Base-by-base conservation (phyloP, 1,139 yeast species). In the Magnusiomyces tetraspermus region DNA sequence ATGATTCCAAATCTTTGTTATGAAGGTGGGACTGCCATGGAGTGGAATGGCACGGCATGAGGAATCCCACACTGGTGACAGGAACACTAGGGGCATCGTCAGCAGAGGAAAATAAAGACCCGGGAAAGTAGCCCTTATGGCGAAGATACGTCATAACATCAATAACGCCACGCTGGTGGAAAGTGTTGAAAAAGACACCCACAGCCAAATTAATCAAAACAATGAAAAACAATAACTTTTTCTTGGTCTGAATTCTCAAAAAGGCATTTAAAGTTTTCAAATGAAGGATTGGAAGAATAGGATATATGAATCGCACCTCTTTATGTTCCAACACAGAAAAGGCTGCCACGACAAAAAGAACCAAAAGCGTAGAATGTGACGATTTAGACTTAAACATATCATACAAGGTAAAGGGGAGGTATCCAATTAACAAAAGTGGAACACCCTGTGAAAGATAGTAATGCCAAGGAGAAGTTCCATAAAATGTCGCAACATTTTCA, bases 1-100 rank as follows among this genome's bases (percentile, higher is more conserved):
- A 44, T 5, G 45, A 30, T 17, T 44, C 40, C n/a, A 54, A 49
- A 19, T 75, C 76, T 6, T 71, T 67, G 24, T 85, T 69, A 62
- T 89, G 96, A 45, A 94, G 68, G 62, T 85, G 82, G 38, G 95
- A 79, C 63, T 88, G 96, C 84, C 95, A 87, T 2, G 98, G 98
- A 0, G 97, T 90, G 0, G 97, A 90, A 66, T 94, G 98, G 62
- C 98, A 94, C 0, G 99, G 98, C 64, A 90, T 87, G 21, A 94
- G 67, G 59, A 92, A 84, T 0, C 96, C 95, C 44, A 89, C 71
- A 2, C 85, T 76, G n/a, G 42, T 15, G 5, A 41, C 45, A 13
- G 43, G 26, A n/a, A 10, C 40, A 13, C 19, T 10, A 13, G 28
- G 31, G 15, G 47, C 19, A n/a, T 26, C 23, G n/a, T 28, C 17